These are phyloP conservation scores for Podospora sp. DNA, from an alignment of 495 filamentous ascomycete species.

Conservation along the genomic window DNA sequence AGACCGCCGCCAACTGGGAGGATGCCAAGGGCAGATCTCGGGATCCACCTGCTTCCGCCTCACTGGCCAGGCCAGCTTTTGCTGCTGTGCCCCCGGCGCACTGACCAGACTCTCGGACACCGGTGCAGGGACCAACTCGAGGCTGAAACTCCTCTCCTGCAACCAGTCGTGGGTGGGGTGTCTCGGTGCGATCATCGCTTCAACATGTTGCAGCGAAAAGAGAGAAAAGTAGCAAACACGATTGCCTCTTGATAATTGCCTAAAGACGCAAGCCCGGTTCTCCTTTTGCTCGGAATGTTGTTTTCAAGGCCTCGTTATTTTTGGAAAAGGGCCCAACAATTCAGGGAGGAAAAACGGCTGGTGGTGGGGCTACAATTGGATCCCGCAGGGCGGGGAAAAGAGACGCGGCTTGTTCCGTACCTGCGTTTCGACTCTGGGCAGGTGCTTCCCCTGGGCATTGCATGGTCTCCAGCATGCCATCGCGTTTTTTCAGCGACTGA, in stretches of 20 bases:
- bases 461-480: slow-evolving; percentile 14
- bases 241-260: not conserved
- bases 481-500: not conserved
- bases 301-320: not conserved
- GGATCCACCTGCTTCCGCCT: slow-evolving; percentile 10
- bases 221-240: slow-evolving; percentile 9
- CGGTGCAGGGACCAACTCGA: slow-evolving; percentile 26
- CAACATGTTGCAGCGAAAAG: not conserved
- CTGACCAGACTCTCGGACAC: slow-evolving; percentile 17
- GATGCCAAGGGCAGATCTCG: not conserved
- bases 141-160: slow-evolving; percentile 25
- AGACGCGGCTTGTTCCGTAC: not conserved
- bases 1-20: not conserved
- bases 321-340: not conserved
- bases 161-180: slow-evolving; percentile 16
- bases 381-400: not conserved
- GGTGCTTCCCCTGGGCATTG: slow-evolving; percentile 9
- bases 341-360: not conserved
- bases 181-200: slow-evolving; percentile 15
- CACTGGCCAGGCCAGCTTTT: not conserved
- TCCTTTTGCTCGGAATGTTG: not conserved
- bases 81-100: slow-evolving; percentile 5
- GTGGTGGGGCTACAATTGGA: not conserved
- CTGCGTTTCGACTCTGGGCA: not conserved
- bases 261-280: not conserved